Conservation (phyloP, 2,329 filamentous ascomycete species). For the Pseudopyricularia javanii region DNA sequence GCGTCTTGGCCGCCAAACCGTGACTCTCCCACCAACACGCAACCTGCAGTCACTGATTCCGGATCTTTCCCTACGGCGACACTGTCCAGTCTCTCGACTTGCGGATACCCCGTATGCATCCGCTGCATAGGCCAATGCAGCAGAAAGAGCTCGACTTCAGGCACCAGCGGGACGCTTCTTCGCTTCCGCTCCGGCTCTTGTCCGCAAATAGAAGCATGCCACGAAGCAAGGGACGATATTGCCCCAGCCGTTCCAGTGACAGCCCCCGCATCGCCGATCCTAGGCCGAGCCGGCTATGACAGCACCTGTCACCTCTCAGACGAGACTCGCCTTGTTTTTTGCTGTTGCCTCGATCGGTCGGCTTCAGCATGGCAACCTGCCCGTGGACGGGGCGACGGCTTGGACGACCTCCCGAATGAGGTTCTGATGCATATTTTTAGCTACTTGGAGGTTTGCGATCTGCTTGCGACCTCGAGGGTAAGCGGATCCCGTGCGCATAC, state of each 20-base stretch:
- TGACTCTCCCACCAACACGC: not conserved
- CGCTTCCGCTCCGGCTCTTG: not conserved
- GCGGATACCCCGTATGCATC: not conserved
- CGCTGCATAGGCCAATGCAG: not conserved
- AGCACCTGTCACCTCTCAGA: not conserved
- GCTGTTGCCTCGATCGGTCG: not conserved
- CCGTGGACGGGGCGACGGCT: slow-evolving; percentile 6
- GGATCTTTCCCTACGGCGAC: not conserved
- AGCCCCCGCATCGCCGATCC: not conserved
- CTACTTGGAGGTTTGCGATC: slow-evolving; percentile 44
- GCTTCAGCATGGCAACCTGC: not conserved
- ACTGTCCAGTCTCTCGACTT: not conserved
- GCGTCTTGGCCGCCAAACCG: not conserved
- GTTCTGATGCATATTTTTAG: slow-evolving; percentile 41
- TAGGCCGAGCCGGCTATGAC: not conserved
- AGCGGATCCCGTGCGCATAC: slow-evolving; percentile 5
- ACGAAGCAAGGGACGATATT: not conserved
- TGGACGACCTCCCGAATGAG: slow-evolving; percentile 40
- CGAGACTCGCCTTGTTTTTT: not conserved
- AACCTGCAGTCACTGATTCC: not conserved
- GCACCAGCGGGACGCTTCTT: not conserved
- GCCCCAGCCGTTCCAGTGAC: not conserved
- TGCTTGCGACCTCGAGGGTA: slow-evolving; percentile 44
- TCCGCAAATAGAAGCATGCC: not conserved
- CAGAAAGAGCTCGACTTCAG: not conserved